These are phyloP conservation scores for Trifolium subterraneum DNA, from an alignment of 306 rosid species.

Conservation along the genomic window DNA sequence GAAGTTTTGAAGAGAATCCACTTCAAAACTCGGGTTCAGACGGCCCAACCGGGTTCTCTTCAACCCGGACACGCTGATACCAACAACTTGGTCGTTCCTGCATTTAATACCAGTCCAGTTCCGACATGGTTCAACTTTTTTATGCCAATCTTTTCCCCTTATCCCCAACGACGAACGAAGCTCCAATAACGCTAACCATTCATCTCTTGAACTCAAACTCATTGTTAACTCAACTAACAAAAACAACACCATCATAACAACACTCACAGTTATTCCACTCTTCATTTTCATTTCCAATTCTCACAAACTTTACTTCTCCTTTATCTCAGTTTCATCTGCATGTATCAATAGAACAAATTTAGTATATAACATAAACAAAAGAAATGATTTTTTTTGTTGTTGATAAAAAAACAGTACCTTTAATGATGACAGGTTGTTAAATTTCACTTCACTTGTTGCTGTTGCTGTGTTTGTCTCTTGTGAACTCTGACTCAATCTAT, in stretches of 20 bases:
- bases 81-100: constrained; percentile 57
- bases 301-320: constrained; percentile 36
- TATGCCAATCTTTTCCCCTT: constrained; percentile 77
- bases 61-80: constrained; percentile 64
- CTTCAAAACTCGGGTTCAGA: constrained; percentile 57
- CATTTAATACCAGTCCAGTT: constrained; percentile 77
- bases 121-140: constrained; percentile 67
- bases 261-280: constrained; percentile 35
- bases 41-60: constrained; percentile 57
- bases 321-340: constrained; percentile 37
- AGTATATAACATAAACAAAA: constrained; percentile 7
- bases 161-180: constrained; percentile 87
- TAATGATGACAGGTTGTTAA: constrained; percentile 51
- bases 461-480: constrained; percentile 35
- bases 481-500: constrained; percentile 42
- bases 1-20: constrained; percentile 64
- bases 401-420: constrained; percentile 39
- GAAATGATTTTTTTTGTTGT: neutral
- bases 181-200: constrained; percentile 61
- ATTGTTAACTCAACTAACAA: constrained; percentile 49
- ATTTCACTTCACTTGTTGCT: constrained; percentile 37
- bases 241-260: constrained; percentile 39
- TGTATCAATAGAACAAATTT: constrained; percentile 28
- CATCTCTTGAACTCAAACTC: constrained; percentile 52
- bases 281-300: constrained; percentile 58